These are phyloP conservation scores for Leptographium procerum DNA, from an alignment of 2,329 filamentous ascomycete genomes.

Conservation along the genomic window DNA sequence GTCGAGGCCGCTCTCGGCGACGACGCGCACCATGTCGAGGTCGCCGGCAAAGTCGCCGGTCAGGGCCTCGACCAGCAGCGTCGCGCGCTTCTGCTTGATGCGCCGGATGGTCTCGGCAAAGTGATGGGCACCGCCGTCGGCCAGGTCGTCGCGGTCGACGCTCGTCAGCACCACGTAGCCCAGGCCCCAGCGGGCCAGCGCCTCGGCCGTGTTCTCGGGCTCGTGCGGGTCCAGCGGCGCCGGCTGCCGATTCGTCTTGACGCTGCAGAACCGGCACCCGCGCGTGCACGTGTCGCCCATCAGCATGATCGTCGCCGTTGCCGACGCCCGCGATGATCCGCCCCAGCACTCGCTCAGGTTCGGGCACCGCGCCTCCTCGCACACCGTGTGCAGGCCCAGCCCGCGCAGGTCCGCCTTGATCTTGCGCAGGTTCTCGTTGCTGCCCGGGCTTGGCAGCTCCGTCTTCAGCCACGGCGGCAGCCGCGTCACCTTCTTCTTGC, in stretches of 20 bases:
- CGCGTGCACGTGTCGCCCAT: slow-evolving; percentile 98
- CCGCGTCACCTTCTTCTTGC: slow-evolving; percentile 55
- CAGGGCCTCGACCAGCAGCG: slow-evolving; percentile 69
- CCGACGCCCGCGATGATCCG: slow-evolving; percentile 73
- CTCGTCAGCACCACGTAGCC: slow-evolving; percentile 92
- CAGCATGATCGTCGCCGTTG: slow-evolving; percentile 97
- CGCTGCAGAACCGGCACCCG: slow-evolving; percentile 92
- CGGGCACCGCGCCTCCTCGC: slow-evolving; percentile 92
- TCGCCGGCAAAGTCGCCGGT: slow-evolving; percentile 84
- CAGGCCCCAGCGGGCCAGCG: slow-evolving; percentile 80
- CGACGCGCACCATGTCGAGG: slow-evolving; percentile 72
- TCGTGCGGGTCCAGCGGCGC: slow-evolving; percentile 86
- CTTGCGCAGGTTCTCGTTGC: slow-evolving; percentile 74
- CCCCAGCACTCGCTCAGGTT: slow-evolving; percentile 99
- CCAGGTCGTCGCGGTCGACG: slow-evolving; percentile 87
- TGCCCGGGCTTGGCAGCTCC: slow-evolving; percentile 60
- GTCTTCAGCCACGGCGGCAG: slow-evolving; percentile 95
- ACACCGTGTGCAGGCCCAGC: slow-evolving; percentile 85
- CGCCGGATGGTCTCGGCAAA: slow-evolving; percentile 89
- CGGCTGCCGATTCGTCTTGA: slow-evolving; percentile 73
- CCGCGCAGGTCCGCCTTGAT: slow-evolving; percentile 91
- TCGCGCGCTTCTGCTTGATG: slow-evolving; percentile 76
- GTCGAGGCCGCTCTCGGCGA: slow-evolving; percentile 80
- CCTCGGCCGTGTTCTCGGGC: slow-evolving; percentile 93
- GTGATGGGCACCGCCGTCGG: slow-evolving; percentile 78